Evolutionary conservation across 768 basidiomycete genomes (phyloP).

Genomic region (Lyophyllum atratum): DNA sequence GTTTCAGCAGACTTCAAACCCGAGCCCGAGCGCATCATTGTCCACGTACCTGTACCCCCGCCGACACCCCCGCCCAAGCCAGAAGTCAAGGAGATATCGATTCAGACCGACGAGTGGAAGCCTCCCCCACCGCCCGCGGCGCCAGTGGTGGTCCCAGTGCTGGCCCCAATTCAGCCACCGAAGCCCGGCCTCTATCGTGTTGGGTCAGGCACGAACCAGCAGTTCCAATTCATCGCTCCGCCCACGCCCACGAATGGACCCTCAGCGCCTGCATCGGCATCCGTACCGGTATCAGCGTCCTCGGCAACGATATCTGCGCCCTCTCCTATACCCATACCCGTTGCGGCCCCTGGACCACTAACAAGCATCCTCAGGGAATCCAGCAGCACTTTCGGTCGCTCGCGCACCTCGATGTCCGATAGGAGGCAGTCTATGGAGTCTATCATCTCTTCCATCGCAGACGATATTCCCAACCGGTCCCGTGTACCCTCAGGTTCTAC

Average conservation of each 20-base stretch:
- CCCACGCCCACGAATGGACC: slow-evolving; percentile 37
- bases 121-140: slow-evolving; percentile 44
- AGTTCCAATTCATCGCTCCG: slow-evolving; percentile 69
- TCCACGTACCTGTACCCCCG: slow-evolving; percentile 25
- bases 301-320: slow-evolving; percentile 29
- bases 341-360: slow-evolving; percentile 32
- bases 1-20: slow-evolving; percentile 39
- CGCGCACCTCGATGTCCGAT: slow-evolving; percentile 57
- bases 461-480: slow-evolving; percentile 43
- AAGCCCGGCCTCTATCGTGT: slow-evolving; percentile 52
- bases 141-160: slow-evolving; percentile 31
- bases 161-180: slow-evolving; percentile 32
- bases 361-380: slow-evolving; percentile 53
- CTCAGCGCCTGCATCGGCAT: slow-evolving; percentile 20
- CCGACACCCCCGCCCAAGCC: slow-evolving; percentile 50
- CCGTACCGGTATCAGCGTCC: slow-evolving; percentile 25
- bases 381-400: slow-evolving; percentile 48
- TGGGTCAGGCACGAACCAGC: slow-evolving; percentile 46
- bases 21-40: slow-evolving; percentile 37
- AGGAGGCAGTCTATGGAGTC: slow-evolving; percentile 76
- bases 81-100: slow-evolving; percentile 71
- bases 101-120: slow-evolving; percentile 78
- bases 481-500: slow-evolving; percentile 59
- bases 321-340: slow-evolving; percentile 37
- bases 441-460: slow-evolving; percentile 51